Base-by-base conservation (phyloP, 306 rosid species). In the Pueraria montana region DNA sequence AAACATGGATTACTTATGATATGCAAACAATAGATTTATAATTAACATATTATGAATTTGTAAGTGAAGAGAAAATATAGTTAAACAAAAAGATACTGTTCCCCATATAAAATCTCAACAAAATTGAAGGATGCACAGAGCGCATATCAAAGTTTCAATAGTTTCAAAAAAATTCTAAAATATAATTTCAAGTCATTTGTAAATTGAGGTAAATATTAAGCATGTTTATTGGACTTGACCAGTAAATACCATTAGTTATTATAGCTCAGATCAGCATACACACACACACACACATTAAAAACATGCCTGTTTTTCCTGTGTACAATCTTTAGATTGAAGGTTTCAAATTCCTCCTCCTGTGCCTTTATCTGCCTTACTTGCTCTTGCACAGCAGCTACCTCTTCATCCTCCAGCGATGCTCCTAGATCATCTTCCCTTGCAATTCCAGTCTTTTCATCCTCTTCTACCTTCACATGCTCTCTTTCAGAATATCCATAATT, bases 301-400 rank as follows among this genome's bases (percentile, higher is more conserved):
- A 85, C 90, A 63, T 86, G 83, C 98, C 97, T 91, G 94, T 94
- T 94, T 89, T 94, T 94, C 77, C 97, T 82, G 81, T 94, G 98
- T 83, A 94, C 98, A 79, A 94, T 90, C 91, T 91, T 91, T 79
- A 94, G 93, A 86, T 94, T 89, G 89, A 94, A 94, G 74, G 94
- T 91, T 79, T 94, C 98, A 84, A 94, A 91, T 83, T 94, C 97
- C 76, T 94, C 98, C 85, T 94, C 97, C 79, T 94, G 98, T 55
- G 91, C 91, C 88, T 89, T 91, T 87, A 94, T 90, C 87, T 94
- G 98, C 79, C 94, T 88, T 65, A 91, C 94, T 90, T 94, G 98
- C 88, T 94, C 98, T 88, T 91, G 98, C 73, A 94, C 94, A 67
- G 97, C 98, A 80, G 92, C 94, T 61, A 92, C 92, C 84, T 94